Percentiles rank a stretch among this genome's conserved stretches.
Conservation (phyloP, 192 early-diverging fungal species). For the Coemansia sp. region DNA sequence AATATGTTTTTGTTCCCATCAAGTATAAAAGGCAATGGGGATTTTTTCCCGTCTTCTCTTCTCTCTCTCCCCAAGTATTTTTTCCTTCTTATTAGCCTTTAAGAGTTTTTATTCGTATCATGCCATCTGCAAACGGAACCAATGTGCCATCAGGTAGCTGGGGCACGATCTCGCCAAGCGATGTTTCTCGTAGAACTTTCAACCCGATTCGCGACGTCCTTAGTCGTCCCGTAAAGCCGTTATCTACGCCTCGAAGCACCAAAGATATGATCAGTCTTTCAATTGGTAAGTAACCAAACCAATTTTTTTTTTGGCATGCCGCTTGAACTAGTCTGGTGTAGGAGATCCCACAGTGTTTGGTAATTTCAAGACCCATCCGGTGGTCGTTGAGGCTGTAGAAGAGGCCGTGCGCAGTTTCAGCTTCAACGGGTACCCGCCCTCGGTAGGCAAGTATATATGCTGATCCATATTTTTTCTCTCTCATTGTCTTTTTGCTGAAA, state of each 20-base stretch:
- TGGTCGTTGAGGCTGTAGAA: slow-evolving; percentile 68
- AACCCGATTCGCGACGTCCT: slow-evolving; percentile 88
- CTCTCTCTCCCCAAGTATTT: background rate
- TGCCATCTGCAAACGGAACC: slow-evolving; percentile 36
- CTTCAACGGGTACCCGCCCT: slow-evolving; percentile 81
- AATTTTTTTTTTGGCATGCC: background rate
- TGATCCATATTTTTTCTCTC: background rate
- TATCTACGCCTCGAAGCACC: slow-evolving; percentile 53
- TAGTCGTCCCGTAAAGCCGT: slow-evolving; percentile 71
- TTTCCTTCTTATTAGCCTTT: background rate
- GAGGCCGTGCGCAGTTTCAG: slow-evolving; percentile 65
- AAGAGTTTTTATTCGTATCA: background rate
- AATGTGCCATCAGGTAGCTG: slow-evolving; percentile 18
- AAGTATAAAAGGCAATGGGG: too few species aligned
- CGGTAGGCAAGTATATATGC: slow-evolving; percentile 57
- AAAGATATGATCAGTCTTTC: slow-evolving; percentile 38
- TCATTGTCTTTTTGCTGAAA: too few species aligned
- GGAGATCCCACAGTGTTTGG: slow-evolving; percentile 90
- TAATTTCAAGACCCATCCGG: slow-evolving; percentile 79
- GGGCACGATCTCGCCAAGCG: slow-evolving; percentile 57
- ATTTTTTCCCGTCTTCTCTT: background rate
- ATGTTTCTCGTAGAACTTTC: slow-evolving; percentile 67
- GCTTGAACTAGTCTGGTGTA: background rate
- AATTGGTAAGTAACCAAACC: slow-evolving; percentile 25
- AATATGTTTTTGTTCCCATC: too few species aligned